These are phyloP conservation scores for Zychaea mexicana DNA, from an alignment of 371 early-diverging fungal genomes.

Conservation along the genomic window DNA sequence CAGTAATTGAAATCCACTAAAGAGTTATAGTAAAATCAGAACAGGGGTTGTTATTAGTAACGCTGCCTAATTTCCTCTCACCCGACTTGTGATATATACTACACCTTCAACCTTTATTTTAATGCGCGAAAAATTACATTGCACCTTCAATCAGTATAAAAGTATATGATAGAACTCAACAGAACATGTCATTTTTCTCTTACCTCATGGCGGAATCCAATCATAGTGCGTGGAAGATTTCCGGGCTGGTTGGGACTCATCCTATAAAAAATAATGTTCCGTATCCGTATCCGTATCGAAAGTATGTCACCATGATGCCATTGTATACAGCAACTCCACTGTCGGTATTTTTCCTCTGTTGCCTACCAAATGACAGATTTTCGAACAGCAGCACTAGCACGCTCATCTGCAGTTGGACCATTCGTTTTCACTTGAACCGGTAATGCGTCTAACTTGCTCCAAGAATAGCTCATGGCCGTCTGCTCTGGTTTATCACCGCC, in stretches of 20 bases:
- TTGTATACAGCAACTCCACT: too few relatives aligned
- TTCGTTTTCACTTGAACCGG: slow-evolving; percentile 66
- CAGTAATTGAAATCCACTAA: slow-evolving; percentile 66
- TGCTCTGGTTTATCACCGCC: slow-evolving; percentile 12
- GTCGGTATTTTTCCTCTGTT: background rate
- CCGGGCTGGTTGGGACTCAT: slow-evolving; percentile 69
- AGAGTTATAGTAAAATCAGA: background rate
- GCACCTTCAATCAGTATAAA: background rate
- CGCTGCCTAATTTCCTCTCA: background rate
- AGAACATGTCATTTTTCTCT: slow-evolving; percentile 9
- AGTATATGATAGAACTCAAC: background rate
- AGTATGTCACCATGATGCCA: too few relatives aligned
- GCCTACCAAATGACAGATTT: slow-evolving; percentile 66
- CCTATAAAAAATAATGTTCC: too few relatives aligned
- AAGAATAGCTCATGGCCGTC: slow-evolving; percentile 58
- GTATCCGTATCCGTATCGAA: too few relatives aligned
- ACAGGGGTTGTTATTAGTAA: background rate
- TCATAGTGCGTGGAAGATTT: slow-evolving; percentile 27
- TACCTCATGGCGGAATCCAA: slow-evolving; percentile 40
- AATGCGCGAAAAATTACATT: background rate
- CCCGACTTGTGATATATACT: too few relatives aligned
- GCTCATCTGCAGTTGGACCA: slow-evolving; percentile 64
- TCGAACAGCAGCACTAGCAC: slow-evolving; percentile 73
- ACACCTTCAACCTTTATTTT: slow-evolving; percentile 46
- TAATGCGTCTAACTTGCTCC: slow-evolving; percentile 76